Percentiles rank a stretch among this genome's conserved stretches.
Evolutionary conservation across 164 flowering plant genomes (phyloP).

Genomic region (Macadamia integrifolia): DNA sequence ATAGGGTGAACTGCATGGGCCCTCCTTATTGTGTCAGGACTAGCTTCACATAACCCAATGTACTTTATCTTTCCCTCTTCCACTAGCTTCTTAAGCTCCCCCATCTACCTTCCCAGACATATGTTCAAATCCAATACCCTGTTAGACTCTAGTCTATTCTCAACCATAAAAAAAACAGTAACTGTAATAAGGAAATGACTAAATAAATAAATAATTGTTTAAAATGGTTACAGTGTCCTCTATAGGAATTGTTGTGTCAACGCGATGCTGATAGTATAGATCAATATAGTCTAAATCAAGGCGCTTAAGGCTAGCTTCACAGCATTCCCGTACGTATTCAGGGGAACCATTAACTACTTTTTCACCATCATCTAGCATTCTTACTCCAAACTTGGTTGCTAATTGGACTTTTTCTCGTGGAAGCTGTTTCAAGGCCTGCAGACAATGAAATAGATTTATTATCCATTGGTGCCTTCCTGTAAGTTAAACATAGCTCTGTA

Average conservation of each 20-base stretch:
- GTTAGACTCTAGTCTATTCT: not conserved
- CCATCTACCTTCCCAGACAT: not conserved
- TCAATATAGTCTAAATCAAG: not conserved
- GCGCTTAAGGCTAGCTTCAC: slow-evolving; percentile 3
- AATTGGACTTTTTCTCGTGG: slow-evolving; percentile 21
- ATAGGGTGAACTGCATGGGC: slow-evolving; percentile 16
- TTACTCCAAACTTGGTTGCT: slow-evolving; percentile 23
- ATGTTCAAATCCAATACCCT: not conserved
- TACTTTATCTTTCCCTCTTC: slow-evolving; percentile 1
- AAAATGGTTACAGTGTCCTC: slow-evolving; percentile 1
- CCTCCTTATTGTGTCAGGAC: not conserved
- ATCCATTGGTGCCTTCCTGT: too few relatives aligned
- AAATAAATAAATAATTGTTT: not conserved
- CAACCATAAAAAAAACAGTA: not conserved
- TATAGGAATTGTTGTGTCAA: not conserved
- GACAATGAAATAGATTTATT: too few relatives aligned
- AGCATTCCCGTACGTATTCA: not conserved
- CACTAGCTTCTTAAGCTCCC: slow-evolving; percentile 18
- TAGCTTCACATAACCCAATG: not conserved
- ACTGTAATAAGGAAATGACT: not conserved
- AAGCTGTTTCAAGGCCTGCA: slow-evolving; percentile 22
- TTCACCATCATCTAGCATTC: not conserved
- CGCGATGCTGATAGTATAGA: not conserved
- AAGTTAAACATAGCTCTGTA: too few relatives aligned
- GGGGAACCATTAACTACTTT: not conserved